Percentiles rank a stretch among this genome's conserved stretches.
Evolutionary conservation across 306 rosid species (phyloP).

Genomic region (Vachellia pachyceras): DNA sequence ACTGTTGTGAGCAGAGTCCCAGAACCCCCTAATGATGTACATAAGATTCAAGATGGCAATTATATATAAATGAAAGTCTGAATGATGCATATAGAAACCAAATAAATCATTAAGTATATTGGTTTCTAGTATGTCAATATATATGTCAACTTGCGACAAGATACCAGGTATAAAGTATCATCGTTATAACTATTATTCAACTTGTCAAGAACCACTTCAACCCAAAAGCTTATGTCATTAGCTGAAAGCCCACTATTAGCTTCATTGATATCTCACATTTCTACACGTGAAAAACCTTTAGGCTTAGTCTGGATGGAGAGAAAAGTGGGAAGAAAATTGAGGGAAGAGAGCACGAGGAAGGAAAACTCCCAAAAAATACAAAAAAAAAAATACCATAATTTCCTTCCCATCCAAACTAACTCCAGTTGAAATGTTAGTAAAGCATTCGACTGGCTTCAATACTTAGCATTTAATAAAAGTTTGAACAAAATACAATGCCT

Average conservation of each 20-base stretch:
- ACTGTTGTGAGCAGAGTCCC: background rate
- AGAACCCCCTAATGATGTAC: background rate
- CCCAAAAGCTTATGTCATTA: background rate
- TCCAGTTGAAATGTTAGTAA: background rate
- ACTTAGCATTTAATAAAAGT: no score
- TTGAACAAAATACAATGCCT: no score
- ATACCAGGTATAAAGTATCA: background rate
- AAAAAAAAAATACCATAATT: no score
- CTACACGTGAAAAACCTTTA: background rate
- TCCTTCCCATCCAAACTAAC: no score
- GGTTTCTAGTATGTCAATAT: background rate
- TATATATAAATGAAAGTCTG: background rate
- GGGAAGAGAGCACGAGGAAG: no score
- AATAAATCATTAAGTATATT: background rate
- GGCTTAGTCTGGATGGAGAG: no score
- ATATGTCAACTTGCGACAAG: background rate
- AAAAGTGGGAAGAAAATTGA: no score
- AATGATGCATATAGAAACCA: background rate
- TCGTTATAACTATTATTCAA: background rate
- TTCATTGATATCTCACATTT: background rate
- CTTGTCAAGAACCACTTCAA: background rate
- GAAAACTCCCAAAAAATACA: no score
- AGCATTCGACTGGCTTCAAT: background rate
- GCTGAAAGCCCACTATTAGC: background rate
- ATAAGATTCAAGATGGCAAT: background rate